Base-by-base conservation (phyloP, 768 basidiomycete species). In the Auriculariales sp. region DNA sequence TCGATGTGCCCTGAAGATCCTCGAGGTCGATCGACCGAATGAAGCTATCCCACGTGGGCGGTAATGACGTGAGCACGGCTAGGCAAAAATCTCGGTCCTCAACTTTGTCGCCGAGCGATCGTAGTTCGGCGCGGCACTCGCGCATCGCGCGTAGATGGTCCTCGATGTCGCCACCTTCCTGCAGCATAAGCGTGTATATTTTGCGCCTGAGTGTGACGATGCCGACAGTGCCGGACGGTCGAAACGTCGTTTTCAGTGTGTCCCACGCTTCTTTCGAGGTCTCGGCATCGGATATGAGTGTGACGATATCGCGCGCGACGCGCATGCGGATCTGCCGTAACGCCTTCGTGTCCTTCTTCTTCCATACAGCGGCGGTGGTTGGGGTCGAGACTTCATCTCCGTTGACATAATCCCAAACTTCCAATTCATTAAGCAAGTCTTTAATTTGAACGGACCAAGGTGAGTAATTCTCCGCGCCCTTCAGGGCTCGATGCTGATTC, bases 1-100 rank as follows among this genome's bases (percentile, higher is more conserved):
- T 36, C 34, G 22, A 15, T 15, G 15, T 36, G 34, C 15, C 22
- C 35, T 2, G 46, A 15, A 3, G 28, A 61, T 36, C 35, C 55
- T 50, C 54, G 45, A n/a, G 61, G 34, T 4, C 54, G 55, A 25
- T 54, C 14, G 52, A 54, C 31, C 36, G 62, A 17, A 59, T 62
- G 42, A 66, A 67, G 0, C 52, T 9, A 45, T 65, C 57, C 67
- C 67, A 68, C 11, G 64, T 58, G 7, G 64, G 57, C 22, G 63
- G 66, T 0, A 68, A 54, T 4, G 59, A 64, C 2, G 60, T 62
- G 17, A 66, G 58, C 7, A 68, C 49, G 0, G 58, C 60, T 48
- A 59, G 59, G 27, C 56, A 47, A 47, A 66, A 68, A 12, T 68
- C 62, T 12, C 56, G 34, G 19, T 66, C 64, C 0, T 24, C 35